Evolutionary conservation across 2,329 filamentous ascomycete species (phyloP).

Genomic region (Talaromyces sp.): DNA sequence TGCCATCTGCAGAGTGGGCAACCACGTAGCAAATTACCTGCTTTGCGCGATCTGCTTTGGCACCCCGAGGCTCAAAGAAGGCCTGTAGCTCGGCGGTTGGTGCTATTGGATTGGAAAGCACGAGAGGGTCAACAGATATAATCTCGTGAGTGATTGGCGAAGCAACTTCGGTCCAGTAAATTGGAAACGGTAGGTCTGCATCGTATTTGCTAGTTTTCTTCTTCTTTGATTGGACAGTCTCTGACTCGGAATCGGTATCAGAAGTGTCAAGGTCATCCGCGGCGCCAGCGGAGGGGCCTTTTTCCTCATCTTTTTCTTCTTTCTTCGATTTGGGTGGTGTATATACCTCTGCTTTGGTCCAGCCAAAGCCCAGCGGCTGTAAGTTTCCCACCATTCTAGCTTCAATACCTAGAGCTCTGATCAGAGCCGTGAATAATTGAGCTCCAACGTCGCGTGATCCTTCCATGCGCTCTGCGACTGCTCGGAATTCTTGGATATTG

Average conservation of each 20-base stretch:
- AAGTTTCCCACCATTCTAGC: slow-evolving; percentile 81
- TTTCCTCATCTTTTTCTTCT: slow-evolving; percentile 4
- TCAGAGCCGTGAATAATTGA: slow-evolving; percentile 83
- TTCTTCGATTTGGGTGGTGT: slow-evolving; percentile 42
- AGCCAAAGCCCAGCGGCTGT: slow-evolving; percentile 86
- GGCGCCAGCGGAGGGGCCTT: slow-evolving; percentile 9
- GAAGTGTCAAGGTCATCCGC: slow-evolving; percentile 21
- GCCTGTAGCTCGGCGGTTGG: slow-evolving; percentile 72
- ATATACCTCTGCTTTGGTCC: slow-evolving; percentile 83
- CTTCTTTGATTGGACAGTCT: neutral
- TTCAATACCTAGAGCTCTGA: slow-evolving; percentile 80
- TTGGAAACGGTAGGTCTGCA: slow-evolving; percentile 76
- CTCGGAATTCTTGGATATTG: slow-evolving; percentile 68
- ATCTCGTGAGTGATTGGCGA: slow-evolving; percentile 80
- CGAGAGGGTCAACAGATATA: slow-evolving; percentile 75
- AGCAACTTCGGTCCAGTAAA: slow-evolving; percentile 90
- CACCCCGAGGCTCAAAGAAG: slow-evolving; percentile 79
- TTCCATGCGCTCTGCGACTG: slow-evolving; percentile 67
- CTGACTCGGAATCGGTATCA: slow-evolving; percentile 21
- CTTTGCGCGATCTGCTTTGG: slow-evolving; percentile 79
- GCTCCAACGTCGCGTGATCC: slow-evolving; percentile 87
- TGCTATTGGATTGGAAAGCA: slow-evolving; percentile 67
- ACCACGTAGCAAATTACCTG: slow-evolving; percentile 90
- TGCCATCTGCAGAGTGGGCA: slow-evolving; percentile 79
- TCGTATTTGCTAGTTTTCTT: slow-evolving; percentile 60